Conservation (phyloP, 768 basidiomycete species). For the Mycena floridula region DNA sequence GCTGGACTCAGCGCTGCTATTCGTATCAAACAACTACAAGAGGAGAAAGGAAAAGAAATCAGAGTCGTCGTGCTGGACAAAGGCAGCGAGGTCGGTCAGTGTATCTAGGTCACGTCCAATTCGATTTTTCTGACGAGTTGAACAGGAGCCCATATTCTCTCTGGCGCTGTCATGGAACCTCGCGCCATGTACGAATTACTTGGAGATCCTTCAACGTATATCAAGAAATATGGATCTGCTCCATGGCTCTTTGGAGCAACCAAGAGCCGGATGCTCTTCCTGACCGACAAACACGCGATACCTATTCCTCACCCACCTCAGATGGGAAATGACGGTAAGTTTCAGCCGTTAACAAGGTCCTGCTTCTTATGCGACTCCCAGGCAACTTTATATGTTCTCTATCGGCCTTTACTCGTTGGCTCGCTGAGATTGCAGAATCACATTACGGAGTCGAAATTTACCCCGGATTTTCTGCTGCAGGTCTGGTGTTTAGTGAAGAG, state of each 20-base stretch:
- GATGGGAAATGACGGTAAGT: constrained; percentile 72
- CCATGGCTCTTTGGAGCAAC: constrained; percentile 79
- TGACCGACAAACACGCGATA: constrained; percentile 62
- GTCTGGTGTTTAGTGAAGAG: constrained; percentile 64
- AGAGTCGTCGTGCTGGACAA: constrained; percentile 95
- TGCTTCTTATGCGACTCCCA: background rate
- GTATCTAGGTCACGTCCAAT: no score
- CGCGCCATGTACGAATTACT: constrained; percentile 86
- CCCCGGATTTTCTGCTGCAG: constrained; percentile 92
- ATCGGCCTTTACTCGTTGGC: constrained; percentile 85
- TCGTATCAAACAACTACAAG: constrained; percentile 86
- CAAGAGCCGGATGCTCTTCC: constrained; percentile 77
- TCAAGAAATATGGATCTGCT: constrained; percentile 29
- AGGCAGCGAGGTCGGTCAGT: constrained; percentile 85
- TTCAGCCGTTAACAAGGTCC: background rate
- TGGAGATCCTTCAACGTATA: constrained; percentile 3
- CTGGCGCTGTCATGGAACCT: constrained; percentile 93
- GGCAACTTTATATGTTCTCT: constrained; percentile 93
- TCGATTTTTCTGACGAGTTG: background rate
- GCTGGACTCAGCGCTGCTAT: constrained; percentile 97
- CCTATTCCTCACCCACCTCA: constrained; percentile 95
- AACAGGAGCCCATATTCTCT: constrained; percentile 88
- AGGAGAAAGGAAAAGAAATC: constrained; percentile 71
- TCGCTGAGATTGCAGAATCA: constrained; percentile 76
- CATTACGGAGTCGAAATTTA: constrained; percentile 89